These are phyloP conservation scores for Didymella pomorum DNA, from an alignment of 2,329 filamentous ascomycete species.

Conservation along the genomic window DNA sequence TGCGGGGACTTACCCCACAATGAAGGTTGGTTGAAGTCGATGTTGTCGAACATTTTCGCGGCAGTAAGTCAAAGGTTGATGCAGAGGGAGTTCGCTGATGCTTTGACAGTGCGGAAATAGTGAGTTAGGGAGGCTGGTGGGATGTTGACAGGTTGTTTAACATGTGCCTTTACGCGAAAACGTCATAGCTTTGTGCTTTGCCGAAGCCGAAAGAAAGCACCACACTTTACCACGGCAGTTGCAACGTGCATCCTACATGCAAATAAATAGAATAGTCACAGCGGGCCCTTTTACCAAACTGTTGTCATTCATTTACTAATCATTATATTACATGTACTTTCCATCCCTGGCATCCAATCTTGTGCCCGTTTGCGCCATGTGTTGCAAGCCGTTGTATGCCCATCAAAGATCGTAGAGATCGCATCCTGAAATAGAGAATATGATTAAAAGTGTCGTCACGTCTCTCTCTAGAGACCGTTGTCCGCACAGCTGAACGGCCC, in stretches of 20 bases:
- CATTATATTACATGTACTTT: not conserved
- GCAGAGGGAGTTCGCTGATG: not conserved
- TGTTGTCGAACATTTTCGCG: slow-evolving; percentile 37
- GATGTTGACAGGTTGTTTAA: slow-evolving; percentile 33
- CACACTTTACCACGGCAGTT: not conserved
- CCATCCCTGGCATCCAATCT: not conserved
- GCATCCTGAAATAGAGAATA: not conserved
- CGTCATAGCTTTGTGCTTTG: slow-evolving; percentile 39
- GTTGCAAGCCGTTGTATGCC: slow-evolving; percentile 4
- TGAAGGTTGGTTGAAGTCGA: slow-evolving; percentile 57
- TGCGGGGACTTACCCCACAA: slow-evolving; percentile 55
- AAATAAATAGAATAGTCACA: not conserved
- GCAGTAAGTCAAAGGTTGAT: not conserved
- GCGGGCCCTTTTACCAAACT: not conserved
- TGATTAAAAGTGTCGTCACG: not conserved
- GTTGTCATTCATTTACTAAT: not conserved
- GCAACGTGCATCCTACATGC: not conserved
- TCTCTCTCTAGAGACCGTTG: slow-evolving; percentile 64
- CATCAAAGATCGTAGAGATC: not conserved
- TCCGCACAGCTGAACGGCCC: slow-evolving; percentile 77
- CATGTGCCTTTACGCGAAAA: slow-evolving; percentile 36
- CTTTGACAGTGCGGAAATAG: not conserved
- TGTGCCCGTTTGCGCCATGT: slow-evolving; percentile 3
- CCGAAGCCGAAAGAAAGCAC: slow-evolving; percentile 11
- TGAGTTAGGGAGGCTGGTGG: slow-evolving; percentile 13